Percentiles rank a stretch among this genome's conserved stretches.
Evolutionary conservation across 192 early-diverging fungal species (phyloP).

Genomic region (Umbelopsis sp.): DNA sequence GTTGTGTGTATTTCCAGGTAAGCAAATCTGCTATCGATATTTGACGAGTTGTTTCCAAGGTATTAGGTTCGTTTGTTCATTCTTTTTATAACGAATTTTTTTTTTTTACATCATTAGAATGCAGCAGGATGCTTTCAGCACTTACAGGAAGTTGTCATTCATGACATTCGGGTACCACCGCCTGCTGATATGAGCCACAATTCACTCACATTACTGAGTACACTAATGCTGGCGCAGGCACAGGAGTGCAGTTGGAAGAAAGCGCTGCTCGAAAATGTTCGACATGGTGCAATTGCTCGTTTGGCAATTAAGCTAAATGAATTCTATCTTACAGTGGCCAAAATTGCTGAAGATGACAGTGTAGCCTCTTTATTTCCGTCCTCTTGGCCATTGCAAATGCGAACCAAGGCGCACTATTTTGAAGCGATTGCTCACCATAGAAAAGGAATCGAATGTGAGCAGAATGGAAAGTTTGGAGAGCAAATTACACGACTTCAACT

Average conservation of each 20-base stretch:
- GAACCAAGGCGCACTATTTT: slow-evolving; percentile 74
- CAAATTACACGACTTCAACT: slow-evolving; percentile 75
- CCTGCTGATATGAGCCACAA: slow-evolving; percentile 65
- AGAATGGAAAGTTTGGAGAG: slow-evolving; percentile 77
- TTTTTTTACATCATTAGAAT: slow-evolving; percentile 43
- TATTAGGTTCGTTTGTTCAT: background rate
- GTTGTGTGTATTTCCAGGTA: slow-evolving; percentile 80
- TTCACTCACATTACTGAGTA: slow-evolving; percentile 62
- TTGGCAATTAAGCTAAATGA: slow-evolving; percentile 76
- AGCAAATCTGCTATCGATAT: background rate
- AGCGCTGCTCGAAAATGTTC: slow-evolving; percentile 79
- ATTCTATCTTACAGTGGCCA: slow-evolving; percentile 65
- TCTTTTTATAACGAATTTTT: background rate
- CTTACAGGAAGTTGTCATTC: slow-evolving; percentile 57
- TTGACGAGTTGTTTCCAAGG: background rate
- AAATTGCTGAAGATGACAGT: slow-evolving; percentile 53
- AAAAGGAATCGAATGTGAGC: slow-evolving; percentile 72
- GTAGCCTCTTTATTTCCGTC: slow-evolving; percentile 47
- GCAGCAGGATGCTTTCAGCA: slow-evolving; percentile 82
- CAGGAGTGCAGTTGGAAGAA: slow-evolving; percentile 93
- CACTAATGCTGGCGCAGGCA: slow-evolving; percentile 89
- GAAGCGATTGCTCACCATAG: slow-evolving; percentile 76
- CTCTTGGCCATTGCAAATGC: slow-evolving; percentile 67
- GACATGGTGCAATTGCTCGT: slow-evolving; percentile 72
- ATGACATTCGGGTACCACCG: slow-evolving; percentile 62